These are phyloP conservation scores for Acorus gramineus DNA, from an alignment of 106 monocot species.

Conservation along the genomic window DNA sequence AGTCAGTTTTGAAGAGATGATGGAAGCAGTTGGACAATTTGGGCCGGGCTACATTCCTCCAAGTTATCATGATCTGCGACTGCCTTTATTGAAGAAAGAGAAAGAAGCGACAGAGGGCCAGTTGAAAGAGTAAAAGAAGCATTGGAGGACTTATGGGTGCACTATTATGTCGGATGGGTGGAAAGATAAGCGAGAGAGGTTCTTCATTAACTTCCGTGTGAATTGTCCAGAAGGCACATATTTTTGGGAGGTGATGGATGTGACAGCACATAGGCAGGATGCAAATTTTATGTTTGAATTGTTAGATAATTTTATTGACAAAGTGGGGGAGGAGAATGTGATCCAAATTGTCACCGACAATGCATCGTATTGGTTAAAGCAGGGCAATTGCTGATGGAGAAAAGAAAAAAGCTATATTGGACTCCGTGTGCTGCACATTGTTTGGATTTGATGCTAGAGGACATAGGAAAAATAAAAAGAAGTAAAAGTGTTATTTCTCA, in stretches of 20 bases:
- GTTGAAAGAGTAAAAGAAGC: background rate
- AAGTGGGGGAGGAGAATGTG: background rate
- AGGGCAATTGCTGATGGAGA: background rate
- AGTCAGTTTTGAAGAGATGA: background rate
- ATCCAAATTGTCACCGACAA: background rate
- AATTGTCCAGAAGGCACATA: background rate
- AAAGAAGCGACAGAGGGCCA: background rate
- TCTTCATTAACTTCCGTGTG: background rate
- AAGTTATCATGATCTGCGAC: background rate
- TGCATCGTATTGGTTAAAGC: background rate
- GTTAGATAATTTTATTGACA: background rate
- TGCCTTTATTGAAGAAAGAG: background rate
- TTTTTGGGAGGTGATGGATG: background rate
- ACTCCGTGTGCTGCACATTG: constrained; percentile 2
- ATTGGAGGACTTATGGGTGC: background rate
- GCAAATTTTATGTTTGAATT: background rate
- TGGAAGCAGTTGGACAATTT: background rate
- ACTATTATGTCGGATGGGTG: background rate
- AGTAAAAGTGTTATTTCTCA: background rate
- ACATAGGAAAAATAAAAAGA: background rate
- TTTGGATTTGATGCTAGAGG: constrained; percentile 1
- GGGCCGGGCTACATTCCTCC: background rate
- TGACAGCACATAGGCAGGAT: background rate
- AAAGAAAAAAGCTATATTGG: background rate
- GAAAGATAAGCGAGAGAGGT: background rate